Evolutionary conservation across 1,139 yeast genomes (phyloP), one percentile per base, ranked within the genome.

Genomic region (Zygoascus meyerae): DNA sequence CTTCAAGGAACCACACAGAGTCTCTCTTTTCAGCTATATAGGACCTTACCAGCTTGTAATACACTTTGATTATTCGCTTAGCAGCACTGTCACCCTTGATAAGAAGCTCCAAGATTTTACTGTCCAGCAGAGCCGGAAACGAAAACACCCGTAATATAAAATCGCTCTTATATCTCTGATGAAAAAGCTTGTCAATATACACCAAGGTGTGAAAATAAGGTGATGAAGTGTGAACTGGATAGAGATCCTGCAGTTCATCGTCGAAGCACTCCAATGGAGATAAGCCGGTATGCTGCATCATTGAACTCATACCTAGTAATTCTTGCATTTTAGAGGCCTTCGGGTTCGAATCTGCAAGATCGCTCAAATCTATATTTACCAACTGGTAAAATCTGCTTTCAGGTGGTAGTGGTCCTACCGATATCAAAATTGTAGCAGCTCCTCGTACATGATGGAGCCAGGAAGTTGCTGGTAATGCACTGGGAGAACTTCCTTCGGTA

Each of bases 391-490:
- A 67, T 47, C 65, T 54, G n/a, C 67, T 61, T 15, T 81, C 74
- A 53, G 85, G 90, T 12, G 94, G 86, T 47, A 89, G 70, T 2
- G 96, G 96, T 86, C 97, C 89, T 12, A 89, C 95, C 0, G 97
- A 95, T 1, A 95, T 85, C 48, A 90, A 71, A 42, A 90, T 90
- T 0, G 97, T 90, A 3, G 96, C 96, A 0, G 97, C 96, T 17
- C 97, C 97, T 58, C 94, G 86, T 11, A 90, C 97, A 62, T 90
- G 97, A 70, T 87, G 92, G 48, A 90, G 82, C 97, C 97, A 90
- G 0, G 97, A 95, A 6, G 92, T 82, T 1, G 97, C 92, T 1
- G 96, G 95, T 47, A 89, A 68, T 4, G 86, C 77, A 40, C 64
- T 52, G 16, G 67, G 52, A 5, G 56, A 45, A 52, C 61, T 58